phyloP scores from a whole-genome alignment of 805 yeast genomes.

The Soucietia sequanensis region DNA sequence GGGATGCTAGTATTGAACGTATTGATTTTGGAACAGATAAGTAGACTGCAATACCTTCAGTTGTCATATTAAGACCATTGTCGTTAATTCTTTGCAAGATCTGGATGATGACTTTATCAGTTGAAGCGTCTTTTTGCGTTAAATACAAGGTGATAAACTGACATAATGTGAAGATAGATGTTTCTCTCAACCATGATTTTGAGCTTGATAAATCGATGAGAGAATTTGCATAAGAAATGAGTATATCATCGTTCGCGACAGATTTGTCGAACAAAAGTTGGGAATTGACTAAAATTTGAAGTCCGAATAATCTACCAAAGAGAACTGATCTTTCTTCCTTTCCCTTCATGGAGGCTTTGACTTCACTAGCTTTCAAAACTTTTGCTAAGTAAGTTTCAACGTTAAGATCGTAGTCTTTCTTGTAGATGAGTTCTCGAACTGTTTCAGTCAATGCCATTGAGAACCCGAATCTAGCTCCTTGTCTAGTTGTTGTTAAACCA shows the following conservation, averaged over 20 bases:
- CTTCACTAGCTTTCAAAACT: constrained; percentile 34
- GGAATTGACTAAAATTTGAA: constrained; percentile 66
- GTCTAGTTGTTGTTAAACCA: constrained; percentile 81
- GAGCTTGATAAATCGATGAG: constrained; percentile 56
- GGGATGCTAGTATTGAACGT: constrained; percentile 10
- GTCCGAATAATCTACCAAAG: constrained; percentile 84
- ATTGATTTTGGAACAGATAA: constrained; percentile 45
- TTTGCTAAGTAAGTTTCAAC: constrained; percentile 36
- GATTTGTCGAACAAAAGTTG: constrained; percentile 20
- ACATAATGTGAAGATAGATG: constrained; percentile 68
- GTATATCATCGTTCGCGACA: constrained; percentile 10
- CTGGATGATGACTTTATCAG: constrained; percentile 17
- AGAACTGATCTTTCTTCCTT: constrained; percentile 76
- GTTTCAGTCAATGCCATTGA: constrained; percentile 84
- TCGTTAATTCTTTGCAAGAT: constrained; percentile 48
- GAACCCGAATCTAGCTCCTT: constrained; percentile 82
- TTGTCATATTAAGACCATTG: constrained; percentile 57
- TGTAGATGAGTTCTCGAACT: constrained; percentile 31
- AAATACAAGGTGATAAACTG: constrained; percentile 36
- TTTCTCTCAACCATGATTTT: constrained; percentile 87
- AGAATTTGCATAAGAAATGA: constrained; percentile 39
- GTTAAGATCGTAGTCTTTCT: constrained; percentile 28
- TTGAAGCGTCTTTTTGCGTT: constrained; percentile 16
- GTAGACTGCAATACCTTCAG: constrained; percentile 79
- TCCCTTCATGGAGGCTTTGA: constrained; percentile 55